Percentiles rank a stretch among this genome's conserved stretches.
These are phyloP conservation scores for Backusella tuberculispora DNA, from an alignment of 192 early-diverging fungal genomes.

Conservation along the genomic window DNA sequence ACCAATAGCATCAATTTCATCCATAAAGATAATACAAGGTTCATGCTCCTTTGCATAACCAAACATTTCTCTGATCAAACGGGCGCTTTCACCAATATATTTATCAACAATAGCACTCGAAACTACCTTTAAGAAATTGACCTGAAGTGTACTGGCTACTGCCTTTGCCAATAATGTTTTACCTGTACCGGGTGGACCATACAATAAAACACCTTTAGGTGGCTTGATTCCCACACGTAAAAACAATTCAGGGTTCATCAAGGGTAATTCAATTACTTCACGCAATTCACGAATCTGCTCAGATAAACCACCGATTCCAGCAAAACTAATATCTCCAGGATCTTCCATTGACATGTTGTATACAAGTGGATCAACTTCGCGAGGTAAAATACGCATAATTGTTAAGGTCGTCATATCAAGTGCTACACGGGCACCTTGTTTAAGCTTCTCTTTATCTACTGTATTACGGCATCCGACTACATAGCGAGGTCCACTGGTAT, in stretches of 20 bases:
- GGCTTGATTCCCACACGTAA: conserved; percentile 97
- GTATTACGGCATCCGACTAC: conserved; percentile 96
- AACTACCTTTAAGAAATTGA: conserved; percentile 98
- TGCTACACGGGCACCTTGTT: conserved; percentile 95
- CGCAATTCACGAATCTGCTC: conserved; percentile 98
- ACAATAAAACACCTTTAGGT: conserved; percentile 97
- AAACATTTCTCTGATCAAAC: conserved; percentile 99
- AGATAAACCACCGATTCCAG: conserved; percentile 92
- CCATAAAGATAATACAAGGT: conserved; percentile 99
- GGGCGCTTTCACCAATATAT: conserved; percentile 98
- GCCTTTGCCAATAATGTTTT: conserved; percentile 98
- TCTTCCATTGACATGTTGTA: conserved; percentile 99
- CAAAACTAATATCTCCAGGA: conserved; percentile 94
- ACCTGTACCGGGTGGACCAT: conserved; percentile 97
- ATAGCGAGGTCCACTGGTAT: conserved; percentile 95
- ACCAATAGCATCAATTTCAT: conserved; percentile 99
- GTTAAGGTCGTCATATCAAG: conserved; percentile 99
- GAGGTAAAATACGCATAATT: conserved; percentile 97
- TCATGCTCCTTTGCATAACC: conserved; percentile 97
- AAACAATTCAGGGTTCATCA: conserved; percentile 99
- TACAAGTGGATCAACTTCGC: conserved; percentile 98
- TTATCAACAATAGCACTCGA: conserved; percentile 99
- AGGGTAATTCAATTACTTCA: conserved; percentile 98
- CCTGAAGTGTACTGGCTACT: conserved; percentile 95
- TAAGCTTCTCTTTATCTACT: conserved; percentile 95